phyloP scores from a whole-genome alignment of 1,139 yeast genomes.

The Yamadazyma sp. region DNA sequence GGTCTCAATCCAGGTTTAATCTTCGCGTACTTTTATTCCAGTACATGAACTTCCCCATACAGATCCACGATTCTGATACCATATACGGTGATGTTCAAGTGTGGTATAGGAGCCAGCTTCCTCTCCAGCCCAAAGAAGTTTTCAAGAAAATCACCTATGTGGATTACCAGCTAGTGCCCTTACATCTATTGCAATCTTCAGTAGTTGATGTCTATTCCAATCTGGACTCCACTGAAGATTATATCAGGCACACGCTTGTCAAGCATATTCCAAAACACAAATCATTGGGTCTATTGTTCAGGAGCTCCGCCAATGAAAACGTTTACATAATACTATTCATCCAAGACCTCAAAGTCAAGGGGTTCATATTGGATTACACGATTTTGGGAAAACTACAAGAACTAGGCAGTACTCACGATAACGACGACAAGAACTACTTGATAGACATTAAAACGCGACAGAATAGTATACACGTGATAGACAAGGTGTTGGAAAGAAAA shows the following conservation, averaged over 20 bases:
- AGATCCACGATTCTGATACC: constrained; percentile 8
- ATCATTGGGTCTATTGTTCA: constrained; percentile 20
- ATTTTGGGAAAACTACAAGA: constrained; percentile 7
- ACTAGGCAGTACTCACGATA: neutral
- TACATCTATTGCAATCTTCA: constrained; percentile 25
- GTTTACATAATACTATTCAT: constrained; percentile 22
- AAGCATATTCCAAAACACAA: constrained; percentile 10
- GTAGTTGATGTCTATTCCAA: constrained; percentile 30
- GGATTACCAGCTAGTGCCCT: constrained; percentile 27
- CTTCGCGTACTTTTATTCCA: too few species aligned
- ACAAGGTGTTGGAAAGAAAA: constrained; percentile 35
- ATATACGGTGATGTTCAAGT: constrained; percentile 25
- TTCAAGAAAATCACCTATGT: constrained; percentile 16
- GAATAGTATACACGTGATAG: constrained; percentile 25
- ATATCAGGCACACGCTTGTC: constrained; percentile 25
- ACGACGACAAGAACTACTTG: constrained; percentile 6
- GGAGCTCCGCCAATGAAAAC: constrained; percentile 12
- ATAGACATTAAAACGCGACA: constrained; percentile 12
- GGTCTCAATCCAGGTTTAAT: too few species aligned
- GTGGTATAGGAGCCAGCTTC: constrained; percentile 20
- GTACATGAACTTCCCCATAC: constrained; percentile 6
- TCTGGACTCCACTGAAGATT: constrained; percentile 21
- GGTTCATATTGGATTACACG: constrained; percentile 19
- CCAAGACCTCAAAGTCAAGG: constrained; percentile 18
- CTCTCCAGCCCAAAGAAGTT: constrained; percentile 8